Base-by-base conservation (phyloP, 2,329 filamentous ascomycete genomes). In the Cylindrodendrum hubeiense region DNA sequence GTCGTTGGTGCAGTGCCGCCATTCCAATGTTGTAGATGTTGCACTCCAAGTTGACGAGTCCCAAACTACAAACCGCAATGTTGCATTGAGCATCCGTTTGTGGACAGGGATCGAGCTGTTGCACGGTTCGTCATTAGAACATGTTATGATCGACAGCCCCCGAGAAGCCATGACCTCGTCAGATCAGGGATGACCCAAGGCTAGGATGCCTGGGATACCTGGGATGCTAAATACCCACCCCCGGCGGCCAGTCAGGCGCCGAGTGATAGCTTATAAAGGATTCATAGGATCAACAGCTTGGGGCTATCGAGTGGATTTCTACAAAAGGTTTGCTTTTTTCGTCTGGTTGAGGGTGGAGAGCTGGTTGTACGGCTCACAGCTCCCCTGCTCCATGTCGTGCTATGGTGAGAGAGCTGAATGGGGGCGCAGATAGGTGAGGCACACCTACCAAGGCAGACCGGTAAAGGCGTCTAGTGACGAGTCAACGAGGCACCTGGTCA, bases 111-210 rank as follows among this genome's bases (percentile, higher is more conserved):
- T 53, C 17, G 8, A 26, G 4, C 17, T 10, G 28, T 37, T 52
- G 57, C 49, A 44, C 30, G 39, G 57, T 44, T 44, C 50, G 47
- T 46, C 39, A 60, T 44, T 26, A 28, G 22, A 53, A 24, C 39
- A 53, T 47, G 43, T 30, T 39, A 12, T 44, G 57, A 60, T 60
- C 57, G 57, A 60, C 57, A 60, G 19, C 43, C 17, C 28, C 39
- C 50, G 50, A 52, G 47, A 39, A 41, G 6, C 46, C 46, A 30
- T 50, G 33, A 22, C 55, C 55, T 49, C 47, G 50, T 44, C 56
- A 34, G 28, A 44, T 49, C 49, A 47, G 53, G 49, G 39, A 52
- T 52, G 26, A 6, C 33, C 47, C 55, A 43, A 51, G 55, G 19
- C 33, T 28, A 15, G 46, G 44, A 21, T 19, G 28, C 26, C 50